These are phyloP conservation scores for Penicillium odoratum DNA, from an alignment of 495 filamentous ascomycete genomes.

Conservation along the genomic window DNA sequence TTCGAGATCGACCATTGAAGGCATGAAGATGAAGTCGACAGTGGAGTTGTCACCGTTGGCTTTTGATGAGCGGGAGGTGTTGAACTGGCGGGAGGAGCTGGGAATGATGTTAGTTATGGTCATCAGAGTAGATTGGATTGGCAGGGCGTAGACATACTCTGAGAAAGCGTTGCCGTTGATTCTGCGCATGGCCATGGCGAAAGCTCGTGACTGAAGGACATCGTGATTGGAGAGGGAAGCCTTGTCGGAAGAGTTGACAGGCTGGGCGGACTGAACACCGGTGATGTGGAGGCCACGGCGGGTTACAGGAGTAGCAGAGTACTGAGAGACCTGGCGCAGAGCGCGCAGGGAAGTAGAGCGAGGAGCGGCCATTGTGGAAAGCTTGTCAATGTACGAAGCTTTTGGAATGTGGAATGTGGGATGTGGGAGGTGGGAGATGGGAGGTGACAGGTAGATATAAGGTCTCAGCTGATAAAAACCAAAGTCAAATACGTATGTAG, in stretches of 20 bases:
- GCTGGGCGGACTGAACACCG: constrained; percentile 50
- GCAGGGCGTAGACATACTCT: constrained; percentile 32
- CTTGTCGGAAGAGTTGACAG: constrained; percentile 36
- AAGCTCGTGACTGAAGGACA: constrained; percentile 51
- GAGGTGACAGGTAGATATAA: not conserved
- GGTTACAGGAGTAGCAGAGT: constrained; percentile 32
- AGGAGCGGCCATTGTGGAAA: constrained; percentile 48
- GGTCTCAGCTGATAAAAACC: not conserved
- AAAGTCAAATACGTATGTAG: not conserved
- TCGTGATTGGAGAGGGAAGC: constrained; percentile 50
- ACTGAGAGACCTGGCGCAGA: constrained; percentile 48
- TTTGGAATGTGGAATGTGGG: constrained; percentile 5
- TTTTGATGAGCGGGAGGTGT: constrained; percentile 57
- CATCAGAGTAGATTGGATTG: not conserved
- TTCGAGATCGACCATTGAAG: constrained; percentile 48
- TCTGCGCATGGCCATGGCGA: constrained; percentile 53
- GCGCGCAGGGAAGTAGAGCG: constrained; percentile 50
- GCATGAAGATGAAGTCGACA: constrained; percentile 66
- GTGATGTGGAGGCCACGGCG: constrained; percentile 57
- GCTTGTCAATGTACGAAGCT: constrained; percentile 1
- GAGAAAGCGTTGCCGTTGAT: constrained; percentile 44
- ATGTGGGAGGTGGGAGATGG: constrained; percentile 2
- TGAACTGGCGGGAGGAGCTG: constrained; percentile 54
- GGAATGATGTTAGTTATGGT: constrained; percentile 3
- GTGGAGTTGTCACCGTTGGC: constrained; percentile 57